Conservation (phyloP, 371 early-diverging fungal species). For the Mucor sp. region DNA sequence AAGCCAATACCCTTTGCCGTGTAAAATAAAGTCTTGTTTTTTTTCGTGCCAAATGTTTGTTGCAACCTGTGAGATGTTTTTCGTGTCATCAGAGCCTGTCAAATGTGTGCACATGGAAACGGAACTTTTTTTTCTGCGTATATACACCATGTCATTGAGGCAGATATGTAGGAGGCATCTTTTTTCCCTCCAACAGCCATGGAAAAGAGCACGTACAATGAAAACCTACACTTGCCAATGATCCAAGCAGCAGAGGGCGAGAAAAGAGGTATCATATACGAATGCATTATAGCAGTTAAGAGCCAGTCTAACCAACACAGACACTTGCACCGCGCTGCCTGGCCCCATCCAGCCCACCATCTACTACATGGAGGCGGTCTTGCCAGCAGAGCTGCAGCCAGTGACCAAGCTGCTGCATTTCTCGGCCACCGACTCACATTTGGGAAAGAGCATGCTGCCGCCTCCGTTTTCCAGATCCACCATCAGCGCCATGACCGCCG, state of each 20-base stretch:
- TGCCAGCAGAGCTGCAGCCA: conserved; percentile 2
- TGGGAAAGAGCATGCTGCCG: neutral
- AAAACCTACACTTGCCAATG: neutral
- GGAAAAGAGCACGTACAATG: neutral
- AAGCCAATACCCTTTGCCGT: conserved; percentile 10
- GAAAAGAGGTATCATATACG: neutral
- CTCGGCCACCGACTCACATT: neutral
- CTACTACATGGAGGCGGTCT: conserved; percentile 1
- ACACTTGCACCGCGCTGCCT: neutral
- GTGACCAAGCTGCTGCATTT: neutral
- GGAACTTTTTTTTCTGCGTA: conserved; percentile 1
- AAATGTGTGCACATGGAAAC: neutral
- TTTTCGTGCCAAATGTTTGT: neutral
- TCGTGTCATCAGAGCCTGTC: neutral
- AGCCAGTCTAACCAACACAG: neutral
- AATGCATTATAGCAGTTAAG: neutral
- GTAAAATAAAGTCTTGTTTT: too few relatives aligned
- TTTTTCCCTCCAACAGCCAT: neutral
- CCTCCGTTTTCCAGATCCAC: neutral
- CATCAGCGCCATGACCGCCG: neutral
- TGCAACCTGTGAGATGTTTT: neutral
- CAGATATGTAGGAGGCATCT: neutral
- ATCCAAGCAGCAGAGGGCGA: neutral
- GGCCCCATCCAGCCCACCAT: conserved; percentile 10
- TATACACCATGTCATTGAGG: neutral